A percentile compares a stretch with the other conserved stretches of the same genome.
These are phyloP conservation scores for Amanita phalloides DNA, from an alignment of 768 basidiomycete genomes.

Conservation along the genomic window DNA sequence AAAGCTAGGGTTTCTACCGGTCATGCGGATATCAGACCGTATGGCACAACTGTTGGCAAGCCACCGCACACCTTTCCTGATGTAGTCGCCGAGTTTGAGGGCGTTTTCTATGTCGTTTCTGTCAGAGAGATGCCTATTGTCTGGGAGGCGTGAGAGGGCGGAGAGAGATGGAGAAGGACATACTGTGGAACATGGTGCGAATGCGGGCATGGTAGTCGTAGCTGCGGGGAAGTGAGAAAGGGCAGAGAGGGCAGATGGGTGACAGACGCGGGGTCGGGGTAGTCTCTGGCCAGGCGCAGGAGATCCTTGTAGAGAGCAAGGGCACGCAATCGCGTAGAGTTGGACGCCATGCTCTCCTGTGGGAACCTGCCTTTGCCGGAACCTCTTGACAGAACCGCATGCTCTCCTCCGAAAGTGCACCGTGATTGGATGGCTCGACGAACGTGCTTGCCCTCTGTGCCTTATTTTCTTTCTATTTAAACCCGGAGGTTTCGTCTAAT, in stretches of 20 bases:
- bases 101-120: constrained; percentile 69
- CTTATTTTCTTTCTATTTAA: background rate
- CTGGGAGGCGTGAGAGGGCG: constrained; percentile 21
- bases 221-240: constrained; percentile 20
- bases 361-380: too few relatives aligned
- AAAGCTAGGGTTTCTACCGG: constrained; percentile 72
- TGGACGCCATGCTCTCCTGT: constrained; percentile 2
- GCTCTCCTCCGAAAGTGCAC: constrained; percentile 7
- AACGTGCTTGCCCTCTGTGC: background rate
- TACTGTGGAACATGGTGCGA: constrained; percentile 65
- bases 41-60: background rate
- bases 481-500: too few relatives aligned
- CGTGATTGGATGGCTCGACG: background rate
- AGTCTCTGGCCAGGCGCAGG: constrained; percentile 69
- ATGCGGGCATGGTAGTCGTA: constrained; percentile 73
- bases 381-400: background rate
- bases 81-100: constrained; percentile 67
- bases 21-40: background rate
- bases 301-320: constrained; percentile 76
- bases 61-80: constrained; percentile 58
- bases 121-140: constrained; percentile 56
- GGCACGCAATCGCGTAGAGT: constrained; percentile 50
- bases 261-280: constrained; percentile 71
- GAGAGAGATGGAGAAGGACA: too few relatives aligned
- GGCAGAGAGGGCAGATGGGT: constrained; percentile 1